Evolutionary conservation across 768 basidiomycete genomes (phyloP), one percentile per base, ranked within the genome.

Genomic region (Hysterangium stoloniferum): DNA sequence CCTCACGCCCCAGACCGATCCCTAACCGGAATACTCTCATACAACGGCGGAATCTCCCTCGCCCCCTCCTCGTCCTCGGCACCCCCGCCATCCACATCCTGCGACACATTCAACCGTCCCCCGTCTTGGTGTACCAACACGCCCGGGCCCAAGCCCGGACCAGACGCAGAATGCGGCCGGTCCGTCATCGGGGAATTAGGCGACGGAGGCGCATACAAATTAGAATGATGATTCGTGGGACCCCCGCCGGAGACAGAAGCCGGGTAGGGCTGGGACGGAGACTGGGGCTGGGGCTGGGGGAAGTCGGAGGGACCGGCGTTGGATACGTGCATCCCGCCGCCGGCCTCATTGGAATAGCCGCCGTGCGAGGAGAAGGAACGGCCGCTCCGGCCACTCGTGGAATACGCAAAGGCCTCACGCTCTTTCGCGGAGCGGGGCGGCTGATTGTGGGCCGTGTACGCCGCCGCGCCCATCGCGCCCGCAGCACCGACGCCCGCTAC

Each of bases 101-200:
- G n/a, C 17, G 22, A 19, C 6, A 19, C 34, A 22, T 29, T 22
- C 19, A 51, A 37, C 4, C 49, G 22, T 9, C 49, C 49, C 9
- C 36, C 49, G n/a, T 51, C 49, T 31, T 40, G 49, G 22, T 51
- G 49, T 2, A 51, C 49, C 27, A 51, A 9, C 15, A 51, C 49
- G 25, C 25, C 33, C 13, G 28, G 19, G 24, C 20, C 24, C 28
- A 28, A 27, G 5, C 31, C 46, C 38, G 20, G 11, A 13, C 6
- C 44, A 17, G 7, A 7, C 22, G 40, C 7, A 2, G 40, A 41
- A 11, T 20, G 6, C 13, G 9, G 8, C 28, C 40, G 4, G 19
- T 20, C 12, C 19, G 40, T 41, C 20, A 20, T 11, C 11, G 13
- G 13, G 13, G 40, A 13, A n/a, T 41, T 12, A 19, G 2, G 22